phyloP scores from a whole-genome alignment of 345 rosid species.

The Diplotaxis tenuifolia region DNA sequence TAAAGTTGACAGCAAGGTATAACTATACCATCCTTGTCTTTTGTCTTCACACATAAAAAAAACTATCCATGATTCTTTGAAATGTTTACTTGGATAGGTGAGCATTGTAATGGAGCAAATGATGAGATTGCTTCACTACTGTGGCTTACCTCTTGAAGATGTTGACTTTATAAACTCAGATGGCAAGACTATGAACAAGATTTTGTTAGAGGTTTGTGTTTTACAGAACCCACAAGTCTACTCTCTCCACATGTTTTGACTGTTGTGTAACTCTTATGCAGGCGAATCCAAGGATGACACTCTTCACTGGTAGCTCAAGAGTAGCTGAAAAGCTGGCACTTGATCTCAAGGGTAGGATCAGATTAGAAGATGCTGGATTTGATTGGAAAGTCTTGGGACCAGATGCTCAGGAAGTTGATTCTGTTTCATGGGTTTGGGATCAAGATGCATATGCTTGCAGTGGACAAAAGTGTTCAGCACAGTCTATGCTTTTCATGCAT shows the following conservation, averaged over 20 bases:
- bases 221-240: neutral
- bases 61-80: neutral
- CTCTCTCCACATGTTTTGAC: neutral
- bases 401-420: constrained; percentile 94
- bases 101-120: constrained; percentile 99
- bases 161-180: constrained; percentile 90
- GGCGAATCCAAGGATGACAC: constrained; percentile 98
- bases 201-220: constrained; percentile 74
- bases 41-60: neutral
- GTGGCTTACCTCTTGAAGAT: constrained; percentile 89
- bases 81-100: constrained; percentile 49
- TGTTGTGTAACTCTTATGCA: constrained; percentile 31
- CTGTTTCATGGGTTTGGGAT: constrained; percentile 99
- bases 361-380: constrained; percentile 97
- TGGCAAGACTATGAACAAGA: constrained; percentile 89
- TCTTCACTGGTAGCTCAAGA: constrained; percentile 96
- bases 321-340: constrained; percentile 89
- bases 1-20: constrained; percentile 96
- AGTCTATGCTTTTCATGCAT: constrained; percentile 88
- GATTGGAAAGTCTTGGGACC: constrained; percentile 99
- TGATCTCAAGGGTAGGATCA: constrained; percentile 83
- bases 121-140: constrained; percentile 80
- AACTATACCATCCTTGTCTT: neutral
- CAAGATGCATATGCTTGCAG: constrained; percentile 99
- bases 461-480: constrained; percentile 98